Evolutionary conservation across 2,329 filamentous ascomycete genomes (phyloP).

Genomic region (Sporothrix mexicana): DNA sequence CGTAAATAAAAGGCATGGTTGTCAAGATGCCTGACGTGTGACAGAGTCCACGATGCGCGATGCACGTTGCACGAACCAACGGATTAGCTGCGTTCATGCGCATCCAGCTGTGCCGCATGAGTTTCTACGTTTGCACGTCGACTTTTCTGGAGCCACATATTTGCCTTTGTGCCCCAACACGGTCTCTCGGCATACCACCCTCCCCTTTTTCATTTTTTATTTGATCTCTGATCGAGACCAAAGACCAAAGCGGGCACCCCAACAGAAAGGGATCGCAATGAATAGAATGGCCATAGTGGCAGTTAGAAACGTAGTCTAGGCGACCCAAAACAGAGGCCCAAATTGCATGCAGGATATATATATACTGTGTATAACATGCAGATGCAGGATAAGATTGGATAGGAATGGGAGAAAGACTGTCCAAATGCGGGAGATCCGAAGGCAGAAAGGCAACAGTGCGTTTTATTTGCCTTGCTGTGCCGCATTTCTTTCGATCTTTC

Average conservation of each 20-base stretch:
- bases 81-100: not conserved
- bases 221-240: conserved; percentile 2
- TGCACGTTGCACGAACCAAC: conserved; percentile 5
- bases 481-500: not conserved
- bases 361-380: not conserved
- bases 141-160: not conserved
- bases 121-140: not conserved
- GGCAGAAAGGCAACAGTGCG: not conserved
- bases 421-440: conserved; percentile 3
- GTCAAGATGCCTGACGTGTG: not conserved
- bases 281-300: not conserved
- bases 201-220: too few relatives aligned
- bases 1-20: not conserved
- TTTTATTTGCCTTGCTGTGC: conserved; percentile 15
- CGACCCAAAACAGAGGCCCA: conserved; percentile 24
- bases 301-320: not conserved
- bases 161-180: not conserved
- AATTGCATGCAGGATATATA: conserved; percentile 11
- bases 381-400: conserved; percentile 13
- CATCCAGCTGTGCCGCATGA: conserved; percentile 4
- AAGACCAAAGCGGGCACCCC: conserved; percentile 7
- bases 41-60: too few relatives aligned
- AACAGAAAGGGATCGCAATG: not conserved
- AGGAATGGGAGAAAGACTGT: not conserved
- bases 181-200: not conserved